Percentiles rank a stretch among this genome's conserved stretches.
Conservation (phyloP, 306 rosid species). For the Malus sylvestris region DNA sequence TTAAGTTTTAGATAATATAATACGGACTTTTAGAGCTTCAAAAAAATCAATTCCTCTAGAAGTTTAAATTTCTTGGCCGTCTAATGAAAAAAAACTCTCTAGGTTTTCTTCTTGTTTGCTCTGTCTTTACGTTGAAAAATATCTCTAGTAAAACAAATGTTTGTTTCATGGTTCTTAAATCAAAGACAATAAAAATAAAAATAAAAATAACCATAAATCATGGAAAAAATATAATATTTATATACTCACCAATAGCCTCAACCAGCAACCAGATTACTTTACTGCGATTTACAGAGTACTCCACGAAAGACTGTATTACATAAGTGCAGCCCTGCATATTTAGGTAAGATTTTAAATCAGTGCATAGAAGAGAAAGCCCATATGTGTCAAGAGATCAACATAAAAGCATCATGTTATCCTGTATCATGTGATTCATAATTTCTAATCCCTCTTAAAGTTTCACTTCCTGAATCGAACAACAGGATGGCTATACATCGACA, state of each 20-base stretch:
- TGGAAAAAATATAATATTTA: not conserved
- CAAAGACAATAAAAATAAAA: not conserved
- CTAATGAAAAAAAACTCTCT: not conserved
- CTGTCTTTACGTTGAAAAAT: not conserved
- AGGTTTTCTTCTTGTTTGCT: not conserved
- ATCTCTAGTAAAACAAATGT: not conserved
- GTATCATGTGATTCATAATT: not conserved
- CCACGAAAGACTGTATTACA: slow-evolving; percentile 41
- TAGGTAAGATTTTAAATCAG: slow-evolving; percentile 11
- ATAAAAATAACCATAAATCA: not conserved
- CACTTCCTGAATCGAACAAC: not conserved
- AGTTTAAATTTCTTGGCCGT: not conserved
- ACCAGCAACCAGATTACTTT: slow-evolving; percentile 62
- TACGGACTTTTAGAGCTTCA: not conserved
- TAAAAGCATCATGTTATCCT: not conserved
- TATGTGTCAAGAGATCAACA: not conserved
- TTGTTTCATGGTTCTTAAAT: not conserved
- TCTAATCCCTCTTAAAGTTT: not conserved
- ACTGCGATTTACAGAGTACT: slow-evolving; percentile 45
- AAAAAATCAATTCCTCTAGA: not conserved
- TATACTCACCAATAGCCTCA: slow-evolving; percentile 76
- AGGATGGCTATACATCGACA: not conserved
- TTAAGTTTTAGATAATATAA: not conserved
- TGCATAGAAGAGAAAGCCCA: slow-evolving; percentile 1
- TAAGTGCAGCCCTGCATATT: slow-evolving; percentile 63